A percentile compares a stretch with the other conserved stretches of the same genome.
phyloP scores from a whole-genome alignment of 768 basidiomycete species.

The Rhizopogon salebrosus region DNA sequence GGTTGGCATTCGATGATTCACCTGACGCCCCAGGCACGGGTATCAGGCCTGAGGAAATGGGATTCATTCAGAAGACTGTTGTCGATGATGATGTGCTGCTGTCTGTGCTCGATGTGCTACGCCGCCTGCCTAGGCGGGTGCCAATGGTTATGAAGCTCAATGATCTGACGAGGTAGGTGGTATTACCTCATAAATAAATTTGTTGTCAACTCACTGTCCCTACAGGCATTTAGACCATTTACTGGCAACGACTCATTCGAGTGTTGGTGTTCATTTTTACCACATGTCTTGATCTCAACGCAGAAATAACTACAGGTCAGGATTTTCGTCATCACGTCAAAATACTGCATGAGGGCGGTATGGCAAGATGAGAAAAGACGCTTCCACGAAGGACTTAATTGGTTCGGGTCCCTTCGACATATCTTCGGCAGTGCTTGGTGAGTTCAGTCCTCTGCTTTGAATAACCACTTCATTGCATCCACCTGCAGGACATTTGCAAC shows the following conservation, averaged over 20 bases:
- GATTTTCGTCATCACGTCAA: constrained; percentile 87
- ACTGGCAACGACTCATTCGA: constrained; percentile 83
- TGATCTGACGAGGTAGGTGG: constrained; percentile 66
- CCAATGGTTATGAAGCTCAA: constrained; percentile 84
- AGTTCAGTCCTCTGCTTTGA: constrained; percentile 17
- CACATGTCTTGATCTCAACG: background rate
- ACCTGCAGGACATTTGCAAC: constrained; percentile 53
- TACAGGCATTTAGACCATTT: constrained; percentile 75
- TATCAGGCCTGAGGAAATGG: constrained; percentile 77
- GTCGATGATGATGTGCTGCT: constrained; percentile 79
- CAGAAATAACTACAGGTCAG: constrained; percentile 48
- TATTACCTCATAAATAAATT: background rate
- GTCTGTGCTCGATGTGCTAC: constrained; percentile 82
- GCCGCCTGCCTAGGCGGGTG: constrained; percentile 79
- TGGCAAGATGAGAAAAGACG: constrained; percentile 65
- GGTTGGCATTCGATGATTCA: constrained; percentile 67
- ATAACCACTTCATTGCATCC: constrained; percentile 2
- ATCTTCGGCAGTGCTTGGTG: constrained; percentile 73
- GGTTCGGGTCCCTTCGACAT: constrained; percentile 43
- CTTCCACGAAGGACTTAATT: constrained; percentile 46
- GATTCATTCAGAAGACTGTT: constrained; percentile 78
- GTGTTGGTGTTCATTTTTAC: constrained; percentile 33
- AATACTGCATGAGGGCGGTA: constrained; percentile 77
- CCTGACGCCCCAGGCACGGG: constrained; percentile 43
- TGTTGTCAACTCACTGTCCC: background rate